These are phyloP conservation scores for Lathyrus aphaca DNA, from an alignment of 306 rosid species.

Conservation along the genomic window DNA sequence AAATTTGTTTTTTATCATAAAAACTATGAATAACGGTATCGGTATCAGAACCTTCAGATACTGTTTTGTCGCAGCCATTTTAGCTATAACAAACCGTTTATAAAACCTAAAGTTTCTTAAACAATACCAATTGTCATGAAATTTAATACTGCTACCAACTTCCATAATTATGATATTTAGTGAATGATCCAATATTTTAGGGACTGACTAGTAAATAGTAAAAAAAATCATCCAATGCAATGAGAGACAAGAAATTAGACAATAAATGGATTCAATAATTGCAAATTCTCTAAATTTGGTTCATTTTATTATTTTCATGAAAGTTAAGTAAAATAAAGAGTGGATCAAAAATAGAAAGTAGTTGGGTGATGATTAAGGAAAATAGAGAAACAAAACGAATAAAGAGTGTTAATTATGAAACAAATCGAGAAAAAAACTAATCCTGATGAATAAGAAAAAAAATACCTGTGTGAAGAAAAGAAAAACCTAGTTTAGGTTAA, in stretches of 20 bases:
- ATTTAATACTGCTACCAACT: too few species aligned
- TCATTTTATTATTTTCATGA: slow-evolving; percentile 7
- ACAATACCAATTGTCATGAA: too few species aligned
- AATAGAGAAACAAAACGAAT: slow-evolving; percentile 14
- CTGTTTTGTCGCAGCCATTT: too few species aligned
- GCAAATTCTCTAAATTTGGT: slow-evolving; percentile 23
- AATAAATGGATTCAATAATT: slow-evolving; percentile 20
- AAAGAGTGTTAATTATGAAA: slow-evolving; percentile 18
- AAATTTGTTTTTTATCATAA: too few species aligned
- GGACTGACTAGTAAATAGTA: not conserved
- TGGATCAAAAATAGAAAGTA: slow-evolving; percentile 32
- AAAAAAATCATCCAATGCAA: slow-evolving; percentile 26
- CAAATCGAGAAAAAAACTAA: slow-evolving; percentile 1
- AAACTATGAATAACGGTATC: too few species aligned
- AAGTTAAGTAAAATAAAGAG: slow-evolving; percentile 16
- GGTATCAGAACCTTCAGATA: too few species aligned
- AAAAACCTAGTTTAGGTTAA: slow-evolving; percentile 34
- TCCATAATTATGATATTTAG: too few species aligned
- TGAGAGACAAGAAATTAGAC: slow-evolving; percentile 20
- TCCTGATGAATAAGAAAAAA: not conserved
- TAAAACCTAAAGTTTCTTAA: too few species aligned
- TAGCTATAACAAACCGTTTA: too few species aligned
- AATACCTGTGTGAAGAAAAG: slow-evolving; percentile 35
- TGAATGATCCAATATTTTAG: too few species aligned
- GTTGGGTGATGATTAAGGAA: slow-evolving; percentile 23